Conservation (phyloP, 345 rosid genomes). For the Ceriops zippeliana region DNA sequence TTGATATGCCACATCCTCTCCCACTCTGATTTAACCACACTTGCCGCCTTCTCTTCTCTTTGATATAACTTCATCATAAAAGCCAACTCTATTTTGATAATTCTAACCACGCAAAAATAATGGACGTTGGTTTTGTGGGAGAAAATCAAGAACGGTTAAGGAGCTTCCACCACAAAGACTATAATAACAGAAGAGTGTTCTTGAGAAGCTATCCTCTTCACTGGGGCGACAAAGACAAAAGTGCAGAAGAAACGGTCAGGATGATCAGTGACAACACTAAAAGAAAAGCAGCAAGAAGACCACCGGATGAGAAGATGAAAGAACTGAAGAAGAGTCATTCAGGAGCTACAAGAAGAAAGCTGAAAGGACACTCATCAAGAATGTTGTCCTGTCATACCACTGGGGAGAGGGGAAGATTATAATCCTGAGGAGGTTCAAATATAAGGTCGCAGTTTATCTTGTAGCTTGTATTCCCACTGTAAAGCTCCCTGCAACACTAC, state of each 20-base stretch:
- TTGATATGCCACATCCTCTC: not conserved
- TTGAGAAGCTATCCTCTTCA: conserved; percentile 60
- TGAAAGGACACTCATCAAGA: conserved; percentile 33
- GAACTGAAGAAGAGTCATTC: conserved; percentile 12
- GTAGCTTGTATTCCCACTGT: conserved; percentile 34
- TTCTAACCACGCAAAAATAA: not conserved
- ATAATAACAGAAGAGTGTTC: conserved; percentile 40
- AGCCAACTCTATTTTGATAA: conserved; percentile 1
- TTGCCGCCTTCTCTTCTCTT: not conserved
- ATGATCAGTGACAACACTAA: conserved; percentile 6
- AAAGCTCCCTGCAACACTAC: conserved; percentile 26
- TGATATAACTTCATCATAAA: not conserved
- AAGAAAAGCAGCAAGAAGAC: conserved; percentile 40
- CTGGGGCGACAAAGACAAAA: conserved; percentile 33
- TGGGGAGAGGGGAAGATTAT: conserved; percentile 45
- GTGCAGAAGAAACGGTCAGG: conserved; percentile 12
- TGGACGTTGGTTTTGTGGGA: conserved; percentile 24
- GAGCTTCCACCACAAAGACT: conserved; percentile 47
- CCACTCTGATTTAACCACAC: not conserved
- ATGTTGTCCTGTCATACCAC: conserved; percentile 33
- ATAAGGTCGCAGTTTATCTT: conserved; percentile 32
- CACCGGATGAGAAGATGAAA: conserved; percentile 28
- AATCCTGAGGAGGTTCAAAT: conserved; percentile 43
- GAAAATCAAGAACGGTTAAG: conserved; percentile 28
- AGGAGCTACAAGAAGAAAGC: conserved; percentile 6